phyloP scores from a whole-genome alignment of 2,329 filamentous ascomycete genomes.

The Ophiostoma montium region DNA sequence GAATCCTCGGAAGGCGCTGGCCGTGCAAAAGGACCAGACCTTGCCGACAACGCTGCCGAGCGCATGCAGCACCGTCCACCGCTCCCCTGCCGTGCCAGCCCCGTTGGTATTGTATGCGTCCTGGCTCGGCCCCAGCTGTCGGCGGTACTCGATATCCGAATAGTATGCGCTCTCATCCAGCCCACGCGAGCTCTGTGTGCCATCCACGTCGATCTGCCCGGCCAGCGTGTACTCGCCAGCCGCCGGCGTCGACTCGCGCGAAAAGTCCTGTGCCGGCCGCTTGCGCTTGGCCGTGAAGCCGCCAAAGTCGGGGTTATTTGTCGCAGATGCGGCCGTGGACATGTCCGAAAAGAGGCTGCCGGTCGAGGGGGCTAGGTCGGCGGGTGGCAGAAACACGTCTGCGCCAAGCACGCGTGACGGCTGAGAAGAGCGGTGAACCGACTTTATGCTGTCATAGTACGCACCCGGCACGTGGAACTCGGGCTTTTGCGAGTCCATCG shows the following conservation, averaged over 20 bases:
- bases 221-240: slow-evolving; percentile 33
- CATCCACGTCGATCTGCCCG: slow-evolving; percentile 38
- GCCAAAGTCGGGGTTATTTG: neutral
- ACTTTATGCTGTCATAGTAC: slow-evolving; percentile 17
- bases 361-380: slow-evolving; percentile 22
- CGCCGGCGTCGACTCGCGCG: slow-evolving; percentile 21
- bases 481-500: slow-evolving; percentile 14
- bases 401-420: slow-evolving; percentile 17
- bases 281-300: slow-evolving; percentile 31
- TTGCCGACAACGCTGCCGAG: slow-evolving; percentile 58
- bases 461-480: slow-evolving; percentile 21
- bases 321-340: slow-evolving; percentile 14
- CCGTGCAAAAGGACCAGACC: slow-evolving; percentile 72
- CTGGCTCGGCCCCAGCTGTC: slow-evolving; percentile 34
- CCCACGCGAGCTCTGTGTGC: slow-evolving; percentile 16
- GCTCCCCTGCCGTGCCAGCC: slow-evolving; percentile 30
- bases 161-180: slow-evolving; percentile 43
- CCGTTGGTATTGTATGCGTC: slow-evolving; percentile 3
- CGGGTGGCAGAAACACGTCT: slow-evolving; percentile 21
- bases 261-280: slow-evolving; percentile 16
- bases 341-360: slow-evolving; percentile 25
- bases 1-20: slow-evolving; percentile 65
- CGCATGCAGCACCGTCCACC: slow-evolving; percentile 36
- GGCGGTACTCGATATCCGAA: slow-evolving; percentile 42
- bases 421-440: neutral